Evolutionary conservation across 2,329 filamentous ascomycete species (phyloP), one percentile per base, ranked within the genome.

Genomic region (Hypomyces rosellus): DNA sequence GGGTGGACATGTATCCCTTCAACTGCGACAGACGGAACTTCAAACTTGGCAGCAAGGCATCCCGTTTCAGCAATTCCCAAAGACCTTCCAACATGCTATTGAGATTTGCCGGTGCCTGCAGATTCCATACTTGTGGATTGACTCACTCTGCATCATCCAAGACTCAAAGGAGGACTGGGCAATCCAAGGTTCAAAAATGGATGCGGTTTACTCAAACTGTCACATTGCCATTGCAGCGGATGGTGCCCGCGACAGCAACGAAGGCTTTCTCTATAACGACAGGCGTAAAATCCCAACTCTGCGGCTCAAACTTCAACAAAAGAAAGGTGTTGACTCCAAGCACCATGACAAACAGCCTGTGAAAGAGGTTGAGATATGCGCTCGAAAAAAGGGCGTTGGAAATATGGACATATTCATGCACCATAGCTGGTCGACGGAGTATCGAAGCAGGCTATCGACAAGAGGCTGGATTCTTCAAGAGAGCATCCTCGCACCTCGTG

Each of bases 101-200:
- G n/a, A 20, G 3, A 18, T 55, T 14, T 52, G 42, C 4, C 49
- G 49, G 5, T 20, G 30, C 4, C 30, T 57, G 1, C 45, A 20
- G 1, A 33, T 55, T 12, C 36, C 48, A 3, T 54, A 50, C 39
- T 34, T 57, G 33, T 57, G 55, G 51, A 54, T 55, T 25, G 53
- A 57, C 43, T 50, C 51, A 1, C 42, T 57, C 22, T 55, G 55
- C 33, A 57, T 57, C 41, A 54, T 54, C 5, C 52, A 56, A 48
- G 52, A 54, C 36, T 49, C 48, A 5, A 47, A 38, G 3, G 25
- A 51, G 13, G 55, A 55, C 33, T 55, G 51, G 54, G 48, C 42
- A 9, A 41, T 41, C 8, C 50, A 57, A 37, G 45, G 46, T 3
- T 49, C 47, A 9, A 50, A 49, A 18, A 55, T 57, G 54, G 50